phyloP scores from a whole-genome alignment of 2,329 filamentous ascomycete genomes.

The Sclerotinia nivalis region DNA sequence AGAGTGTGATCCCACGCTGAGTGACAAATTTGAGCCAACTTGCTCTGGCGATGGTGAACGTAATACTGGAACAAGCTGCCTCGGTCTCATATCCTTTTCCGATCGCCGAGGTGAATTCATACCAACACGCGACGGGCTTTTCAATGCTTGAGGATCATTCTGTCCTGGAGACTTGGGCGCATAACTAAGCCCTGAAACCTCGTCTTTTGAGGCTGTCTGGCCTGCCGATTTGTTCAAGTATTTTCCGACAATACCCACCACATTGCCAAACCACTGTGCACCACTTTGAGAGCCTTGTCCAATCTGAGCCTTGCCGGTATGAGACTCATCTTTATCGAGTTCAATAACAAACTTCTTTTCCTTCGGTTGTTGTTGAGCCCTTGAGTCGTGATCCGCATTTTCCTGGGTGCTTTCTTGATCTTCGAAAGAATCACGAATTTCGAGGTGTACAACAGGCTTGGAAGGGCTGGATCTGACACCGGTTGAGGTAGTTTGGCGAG shows the following conservation, averaged over 20 bases:
- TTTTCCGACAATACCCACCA: too few species aligned
- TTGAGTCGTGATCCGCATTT: neutral
- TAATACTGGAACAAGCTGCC: neutral
- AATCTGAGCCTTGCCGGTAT: neutral
- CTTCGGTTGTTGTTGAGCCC: neutral
- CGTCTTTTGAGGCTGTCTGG: neutral
- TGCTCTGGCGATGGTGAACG: neutral
- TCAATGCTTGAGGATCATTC: neutral
- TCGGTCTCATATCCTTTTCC: neutral
- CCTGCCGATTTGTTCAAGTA: neutral
- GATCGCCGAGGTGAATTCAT: neutral
- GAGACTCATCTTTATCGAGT: neutral
- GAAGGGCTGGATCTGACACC: neutral
- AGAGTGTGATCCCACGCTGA: neutral
- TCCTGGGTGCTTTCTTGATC: constrained; percentile 7
- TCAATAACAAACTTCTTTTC: neutral
- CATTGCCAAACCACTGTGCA: neutral
- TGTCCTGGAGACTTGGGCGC: neutral
- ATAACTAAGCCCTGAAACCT: too few species aligned
- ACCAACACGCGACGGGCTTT: constrained; percentile 2
- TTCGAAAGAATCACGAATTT: constrained; percentile 8
- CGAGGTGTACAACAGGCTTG: neutral
- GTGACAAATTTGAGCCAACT: neutral
- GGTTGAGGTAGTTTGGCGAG: neutral
- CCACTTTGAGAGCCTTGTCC: neutral